Evolutionary conservation across 176 grass and related monocot species (phyloP).

Genomic region (Thinopyrum elongatum): DNA sequence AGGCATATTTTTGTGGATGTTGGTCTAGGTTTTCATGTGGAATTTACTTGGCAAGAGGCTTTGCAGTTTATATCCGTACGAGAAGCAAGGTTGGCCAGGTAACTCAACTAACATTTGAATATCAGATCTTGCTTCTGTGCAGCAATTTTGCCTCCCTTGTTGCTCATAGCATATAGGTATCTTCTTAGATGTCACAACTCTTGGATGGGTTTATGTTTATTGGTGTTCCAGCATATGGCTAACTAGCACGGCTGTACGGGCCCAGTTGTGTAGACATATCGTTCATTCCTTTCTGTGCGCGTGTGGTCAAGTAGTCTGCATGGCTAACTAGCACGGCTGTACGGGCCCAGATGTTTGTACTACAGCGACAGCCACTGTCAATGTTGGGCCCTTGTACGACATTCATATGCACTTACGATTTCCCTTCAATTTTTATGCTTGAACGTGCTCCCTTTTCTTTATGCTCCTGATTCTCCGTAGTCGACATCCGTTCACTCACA

Average conservation of each 20-base stretch:
- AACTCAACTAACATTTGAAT: constrained; percentile 9
- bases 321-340: no score
- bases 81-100: constrained; percentile 76
- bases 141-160: no score
- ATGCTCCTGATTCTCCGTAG: background rate
- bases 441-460: background rate
- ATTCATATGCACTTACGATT: constrained; percentile 3
- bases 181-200: no score
- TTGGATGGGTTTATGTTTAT: no score
- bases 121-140: background rate
- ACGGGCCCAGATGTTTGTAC: no score
- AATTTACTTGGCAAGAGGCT: constrained; percentile 92
- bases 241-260: no score
- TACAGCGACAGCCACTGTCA: background rate
- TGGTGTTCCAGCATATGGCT: no score
- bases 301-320: no score
- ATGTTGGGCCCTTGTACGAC: background rate
- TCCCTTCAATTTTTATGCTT: background rate
- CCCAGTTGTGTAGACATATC: no score
- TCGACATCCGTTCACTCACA: background rate
- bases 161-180: no score
- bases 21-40: constrained; percentile 94
- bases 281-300: no score
- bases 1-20: constrained; percentile 87
- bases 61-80: constrained; percentile 83